phyloP scores from a whole-genome alignment of 306 rosid species.

The Gynostemma pentaphyllum region DNA sequence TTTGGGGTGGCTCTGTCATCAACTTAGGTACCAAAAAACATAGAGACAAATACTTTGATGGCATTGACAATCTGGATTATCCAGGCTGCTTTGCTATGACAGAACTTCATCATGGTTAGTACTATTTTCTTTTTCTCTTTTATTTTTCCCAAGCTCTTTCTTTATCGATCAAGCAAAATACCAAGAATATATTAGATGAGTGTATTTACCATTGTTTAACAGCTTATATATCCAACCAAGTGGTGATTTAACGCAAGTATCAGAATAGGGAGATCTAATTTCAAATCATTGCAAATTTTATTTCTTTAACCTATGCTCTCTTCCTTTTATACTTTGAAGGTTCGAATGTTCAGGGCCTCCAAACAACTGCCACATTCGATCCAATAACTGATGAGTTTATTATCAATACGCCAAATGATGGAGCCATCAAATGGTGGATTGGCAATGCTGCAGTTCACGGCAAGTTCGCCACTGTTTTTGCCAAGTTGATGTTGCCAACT shows the following conservation, averaged over 20 bases:
- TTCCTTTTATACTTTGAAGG: constrained; percentile 36
- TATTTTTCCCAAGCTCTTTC: too few species aligned
- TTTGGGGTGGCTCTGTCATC: constrained; percentile 93
- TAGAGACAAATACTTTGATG: constrained; percentile 74
- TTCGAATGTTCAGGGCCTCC: constrained; percentile 94
- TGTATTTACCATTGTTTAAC: too few species aligned
- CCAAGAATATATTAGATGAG: too few species aligned
- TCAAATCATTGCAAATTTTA: too few species aligned
- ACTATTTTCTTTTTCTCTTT: not conserved
- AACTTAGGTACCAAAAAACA: constrained; percentile 91
- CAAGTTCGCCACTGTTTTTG: constrained; percentile 86
- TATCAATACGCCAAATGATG: constrained; percentile 83
- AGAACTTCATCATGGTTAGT: constrained; percentile 83
- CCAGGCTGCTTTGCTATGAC: constrained; percentile 98
- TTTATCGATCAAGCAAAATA: too few species aligned
- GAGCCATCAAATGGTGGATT: constrained; percentile 99
- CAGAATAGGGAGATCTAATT: too few species aligned
- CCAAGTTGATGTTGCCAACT: constrained; percentile 62
- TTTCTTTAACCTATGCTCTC: not conserved
- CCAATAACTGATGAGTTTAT: constrained; percentile 68
- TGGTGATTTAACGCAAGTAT: too few species aligned
- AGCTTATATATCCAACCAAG: too few species aligned
- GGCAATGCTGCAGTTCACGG: constrained; percentile 99
- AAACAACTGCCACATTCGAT: constrained; percentile 80
- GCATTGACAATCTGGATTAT: constrained; percentile 74